A percentile compares a stretch with the other conserved stretches of the same genome.
Evolutionary conservation across 495 filamentous ascomycete genomes (phyloP).

Genomic region (Aspergillus ostianus): DNA sequence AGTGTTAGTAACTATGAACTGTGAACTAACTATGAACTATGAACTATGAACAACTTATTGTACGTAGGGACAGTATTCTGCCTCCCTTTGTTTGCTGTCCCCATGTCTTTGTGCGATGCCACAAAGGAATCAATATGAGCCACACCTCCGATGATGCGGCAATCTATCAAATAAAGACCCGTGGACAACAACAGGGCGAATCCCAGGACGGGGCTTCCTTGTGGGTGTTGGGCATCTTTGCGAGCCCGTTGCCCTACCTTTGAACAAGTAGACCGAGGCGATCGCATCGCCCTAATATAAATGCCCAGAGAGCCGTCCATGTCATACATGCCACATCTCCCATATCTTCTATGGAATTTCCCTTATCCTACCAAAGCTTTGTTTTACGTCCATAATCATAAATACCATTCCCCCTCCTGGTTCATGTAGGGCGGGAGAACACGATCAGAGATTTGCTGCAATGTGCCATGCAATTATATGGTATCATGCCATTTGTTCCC

Average conservation of each 20-base stretch:
- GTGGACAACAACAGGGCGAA: not conserved
- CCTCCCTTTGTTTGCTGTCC: not conserved
- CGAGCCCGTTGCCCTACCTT: not conserved
- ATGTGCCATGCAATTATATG: slow-evolving; percentile 37
- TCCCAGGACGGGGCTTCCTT: not conserved
- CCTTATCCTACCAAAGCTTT: not conserved
- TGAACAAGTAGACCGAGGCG: not conserved
- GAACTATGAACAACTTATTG: no score
- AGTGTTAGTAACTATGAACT: no score
- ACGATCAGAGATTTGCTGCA: not conserved
- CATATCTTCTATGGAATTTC: no score
- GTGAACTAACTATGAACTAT: no score
- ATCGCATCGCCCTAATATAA: not conserved
- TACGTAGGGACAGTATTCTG: no score
- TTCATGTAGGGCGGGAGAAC: not conserved
- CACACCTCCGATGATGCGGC: not conserved
- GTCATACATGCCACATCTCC: no score
- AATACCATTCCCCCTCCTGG: not conserved
- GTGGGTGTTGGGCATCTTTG: not conserved
- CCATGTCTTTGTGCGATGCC: not conserved
- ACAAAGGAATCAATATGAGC: not conserved
- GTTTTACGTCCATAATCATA: not conserved
- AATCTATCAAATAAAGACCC: not conserved
- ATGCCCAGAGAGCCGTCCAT: no score
- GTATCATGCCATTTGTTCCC: slow-evolving; percentile 30